Percentiles rank a stretch among this genome's conserved stretches.
Evolutionary conservation across 1,284 basidiomycete species (phyloP).

Genomic region (Pseudozyma tsukubaensis): DNA sequence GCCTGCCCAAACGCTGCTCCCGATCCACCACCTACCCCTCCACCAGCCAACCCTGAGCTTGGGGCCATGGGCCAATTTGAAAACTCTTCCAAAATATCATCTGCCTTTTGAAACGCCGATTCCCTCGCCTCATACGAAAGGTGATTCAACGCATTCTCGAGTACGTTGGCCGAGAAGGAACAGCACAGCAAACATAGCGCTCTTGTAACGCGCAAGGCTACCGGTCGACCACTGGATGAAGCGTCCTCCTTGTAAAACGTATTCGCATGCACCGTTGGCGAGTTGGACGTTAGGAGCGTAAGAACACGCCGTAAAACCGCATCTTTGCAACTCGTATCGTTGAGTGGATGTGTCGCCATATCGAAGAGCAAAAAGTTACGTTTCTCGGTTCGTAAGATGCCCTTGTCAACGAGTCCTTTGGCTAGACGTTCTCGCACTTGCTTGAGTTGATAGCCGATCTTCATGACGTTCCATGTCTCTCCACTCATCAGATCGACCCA

Average conservation of each 20-base stretch:
- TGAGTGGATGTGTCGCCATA: constrained; percentile 68
- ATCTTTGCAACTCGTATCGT: constrained; percentile 63
- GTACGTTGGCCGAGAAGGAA: constrained; percentile 62
- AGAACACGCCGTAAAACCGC: constrained; percentile 63
- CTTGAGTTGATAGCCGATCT: constrained; percentile 67
- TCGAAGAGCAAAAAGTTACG: constrained; percentile 68
- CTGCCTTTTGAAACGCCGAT: constrained; percentile 61
- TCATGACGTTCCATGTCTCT: constrained; percentile 68
- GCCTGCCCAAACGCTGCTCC: constrained; percentile 12
- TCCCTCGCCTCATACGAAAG: constrained; percentile 62
- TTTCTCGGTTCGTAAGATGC: constrained; percentile 67
- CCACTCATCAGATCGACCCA: constrained; percentile 68
- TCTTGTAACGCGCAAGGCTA: constrained; percentile 58
- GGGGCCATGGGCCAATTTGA: constrained; percentile 68
- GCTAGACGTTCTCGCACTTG: constrained; percentile 67
- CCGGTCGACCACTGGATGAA: constrained; percentile 14
- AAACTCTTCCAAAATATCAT: constrained; percentile 62
- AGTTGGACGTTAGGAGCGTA: constrained; percentile 54
- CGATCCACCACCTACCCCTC: constrained; percentile 34
- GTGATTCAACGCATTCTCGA: constrained; percentile 66
- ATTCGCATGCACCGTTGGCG: constrained; percentile 49
- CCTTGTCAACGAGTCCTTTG: constrained; percentile 68
- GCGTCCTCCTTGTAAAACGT: constrained; percentile 61
- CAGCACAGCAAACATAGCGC: constrained; percentile 63
- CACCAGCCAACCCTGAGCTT: constrained; percentile 43